Conservation (phyloP, 768 basidiomycete species). For the Russula virescens region DNA sequence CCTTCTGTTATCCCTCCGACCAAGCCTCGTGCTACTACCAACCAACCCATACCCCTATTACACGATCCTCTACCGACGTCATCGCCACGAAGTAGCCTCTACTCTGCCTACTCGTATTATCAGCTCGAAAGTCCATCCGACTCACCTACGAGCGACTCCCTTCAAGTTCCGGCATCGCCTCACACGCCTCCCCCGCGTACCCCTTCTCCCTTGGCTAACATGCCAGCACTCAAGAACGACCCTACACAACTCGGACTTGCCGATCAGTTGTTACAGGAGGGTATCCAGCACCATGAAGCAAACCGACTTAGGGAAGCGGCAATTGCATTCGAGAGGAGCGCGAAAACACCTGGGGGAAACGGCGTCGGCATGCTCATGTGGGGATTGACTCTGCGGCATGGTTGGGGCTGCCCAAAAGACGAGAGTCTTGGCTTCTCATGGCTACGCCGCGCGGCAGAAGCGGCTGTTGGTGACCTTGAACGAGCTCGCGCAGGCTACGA, state of each 20-base stretch:
- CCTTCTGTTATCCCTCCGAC: neutral
- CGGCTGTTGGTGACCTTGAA: conserved; percentile 72
- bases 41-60: conserved; percentile 6
- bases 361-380: conserved; percentile 92
- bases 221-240: conserved; percentile 15
- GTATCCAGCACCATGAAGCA: conserved; percentile 73
- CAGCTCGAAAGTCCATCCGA: conserved; percentile 25
- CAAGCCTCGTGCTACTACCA: conserved; percentile 17
- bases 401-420: conserved; percentile 82
- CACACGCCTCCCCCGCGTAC: conserved; percentile 9
- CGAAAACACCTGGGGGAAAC: conserved; percentile 69
- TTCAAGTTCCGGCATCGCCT: conserved; percentile 23
- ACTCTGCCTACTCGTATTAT: conserved; percentile 32
- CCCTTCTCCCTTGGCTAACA: neutral
- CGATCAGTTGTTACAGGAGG: conserved; percentile 66
- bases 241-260: conserved; percentile 36
- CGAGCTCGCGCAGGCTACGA: conserved; percentile 51
- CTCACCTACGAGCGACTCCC: conserved; percentile 10
- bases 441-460: conserved; percentile 77
- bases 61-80: conserved; percentile 16
- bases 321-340: conserved; percentile 67
- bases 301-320: conserved; percentile 67
- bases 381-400: conserved; percentile 78
- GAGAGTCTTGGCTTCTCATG: conserved; percentile 77
- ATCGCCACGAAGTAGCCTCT: conserved; percentile 25